Conservation (phyloP, 148 eudicot species). For the Vaccinium macrocarpon region DNA sequence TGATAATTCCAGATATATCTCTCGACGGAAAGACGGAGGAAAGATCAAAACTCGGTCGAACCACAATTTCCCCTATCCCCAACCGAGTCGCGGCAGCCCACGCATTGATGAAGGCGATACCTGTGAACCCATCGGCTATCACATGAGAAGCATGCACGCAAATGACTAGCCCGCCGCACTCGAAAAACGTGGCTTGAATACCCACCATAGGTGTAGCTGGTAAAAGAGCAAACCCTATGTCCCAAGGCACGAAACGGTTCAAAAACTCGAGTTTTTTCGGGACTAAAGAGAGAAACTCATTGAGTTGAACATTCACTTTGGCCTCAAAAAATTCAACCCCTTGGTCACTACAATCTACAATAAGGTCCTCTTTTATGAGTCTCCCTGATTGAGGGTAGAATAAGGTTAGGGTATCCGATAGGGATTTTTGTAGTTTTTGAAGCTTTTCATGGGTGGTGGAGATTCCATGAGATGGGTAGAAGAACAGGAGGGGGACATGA, state of each 20-base stretch:
- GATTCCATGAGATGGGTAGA: conserved; percentile 6
- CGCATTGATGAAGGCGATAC: background rate
- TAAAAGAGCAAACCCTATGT: background rate
- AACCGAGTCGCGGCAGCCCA: background rate
- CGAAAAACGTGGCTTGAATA: background rate
- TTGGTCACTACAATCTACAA: conserved; percentile 1
- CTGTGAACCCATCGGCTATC: conserved; percentile 9
- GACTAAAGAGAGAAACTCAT: background rate
- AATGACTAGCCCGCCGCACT: background rate
- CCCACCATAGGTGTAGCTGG: background rate
- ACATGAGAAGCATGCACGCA: background rate
- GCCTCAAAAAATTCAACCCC: conserved; percentile 13
- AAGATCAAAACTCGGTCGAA: background rate
- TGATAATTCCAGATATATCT: background rate
- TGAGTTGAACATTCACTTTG: background rate
- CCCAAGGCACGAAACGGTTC: background rate
- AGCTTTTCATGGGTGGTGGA: background rate
- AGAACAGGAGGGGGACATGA: background rate
- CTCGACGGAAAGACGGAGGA: background rate
- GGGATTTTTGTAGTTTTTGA: background rate
- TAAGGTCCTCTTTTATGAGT: background rate
- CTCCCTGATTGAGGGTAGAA: conserved; percentile 11
- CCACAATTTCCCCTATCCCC: background rate
- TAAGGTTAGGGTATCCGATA: conserved; percentile 1
- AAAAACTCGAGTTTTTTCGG: background rate